Percentiles rank a stretch among this genome's conserved stretches.
Conservation (phyloP, 2,329 filamentous ascomycete species). For the Triangularia verruculosa region DNA sequence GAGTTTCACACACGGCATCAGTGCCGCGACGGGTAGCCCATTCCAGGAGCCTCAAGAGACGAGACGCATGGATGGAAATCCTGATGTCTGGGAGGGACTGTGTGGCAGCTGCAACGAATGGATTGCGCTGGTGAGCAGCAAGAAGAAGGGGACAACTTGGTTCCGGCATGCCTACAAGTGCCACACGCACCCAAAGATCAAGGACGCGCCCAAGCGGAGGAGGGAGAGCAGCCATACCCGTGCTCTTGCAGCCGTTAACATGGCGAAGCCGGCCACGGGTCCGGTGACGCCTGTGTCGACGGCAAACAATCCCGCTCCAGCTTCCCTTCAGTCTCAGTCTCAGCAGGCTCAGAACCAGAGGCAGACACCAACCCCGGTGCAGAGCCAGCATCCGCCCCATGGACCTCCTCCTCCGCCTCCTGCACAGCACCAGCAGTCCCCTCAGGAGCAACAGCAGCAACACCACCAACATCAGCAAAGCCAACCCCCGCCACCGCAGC, state of each 20-base stretch:
- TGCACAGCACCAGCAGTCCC: conserved; percentile 19
- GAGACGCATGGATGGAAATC: conserved; percentile 73
- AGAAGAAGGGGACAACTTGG: conserved; percentile 92
- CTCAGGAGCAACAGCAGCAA: conserved; percentile 19
- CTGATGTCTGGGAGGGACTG: conserved; percentile 77
- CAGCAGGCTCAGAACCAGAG: conserved; percentile 31
- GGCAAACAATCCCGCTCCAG: conserved; percentile 40
- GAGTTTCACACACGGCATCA: conserved; percentile 84
- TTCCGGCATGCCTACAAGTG: conserved; percentile 89
- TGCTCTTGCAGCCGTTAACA: conserved; percentile 40
- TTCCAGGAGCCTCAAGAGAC: conserved; percentile 77
- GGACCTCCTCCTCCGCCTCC: conserved; percentile 6
- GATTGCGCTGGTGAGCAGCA: conserved; percentile 78
- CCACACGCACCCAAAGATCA: conserved; percentile 68
- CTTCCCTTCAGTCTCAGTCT: conserved; percentile 22
- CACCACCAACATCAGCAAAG: conserved; percentile 18
- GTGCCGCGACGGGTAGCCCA: conserved; percentile 72
- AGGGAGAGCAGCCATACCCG: conserved; percentile 58
- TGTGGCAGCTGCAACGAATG: conserved; percentile 77
- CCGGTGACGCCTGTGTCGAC: conserved; percentile 42
- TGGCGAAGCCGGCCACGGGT: conserved; percentile 49
- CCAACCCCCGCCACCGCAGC: conserved; percentile 20
- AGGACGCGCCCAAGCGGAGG: conserved; percentile 66
- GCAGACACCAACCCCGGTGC: conserved; percentile 21
- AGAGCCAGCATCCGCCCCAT: conserved; percentile 21